Percentiles rank a stretch among this genome's conserved stretches.
Conservation (phyloP, 2,329 filamentous ascomycete species). For the Hysterium pulicare region DNA sequence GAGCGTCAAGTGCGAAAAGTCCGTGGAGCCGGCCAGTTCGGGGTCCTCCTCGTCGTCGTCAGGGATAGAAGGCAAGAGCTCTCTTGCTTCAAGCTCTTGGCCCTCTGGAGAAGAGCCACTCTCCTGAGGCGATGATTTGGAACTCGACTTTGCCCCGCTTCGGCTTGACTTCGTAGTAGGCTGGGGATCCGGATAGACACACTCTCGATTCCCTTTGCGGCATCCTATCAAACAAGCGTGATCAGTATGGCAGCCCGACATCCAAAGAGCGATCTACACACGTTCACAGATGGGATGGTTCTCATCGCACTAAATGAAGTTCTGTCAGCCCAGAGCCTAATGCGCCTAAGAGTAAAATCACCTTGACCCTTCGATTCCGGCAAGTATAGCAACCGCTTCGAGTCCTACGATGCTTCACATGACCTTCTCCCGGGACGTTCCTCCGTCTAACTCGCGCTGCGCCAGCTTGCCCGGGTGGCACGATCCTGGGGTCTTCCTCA, state of each 20-base stretch:
- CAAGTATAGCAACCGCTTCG: conserved; percentile 94
- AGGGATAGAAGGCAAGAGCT: conserved; percentile 41
- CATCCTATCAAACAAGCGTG: conserved; percentile 58
- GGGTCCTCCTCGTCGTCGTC: conserved; percentile 48
- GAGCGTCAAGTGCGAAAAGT: conserved; percentile 1
- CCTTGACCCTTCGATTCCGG: conserved; percentile 79
- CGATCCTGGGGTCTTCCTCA: conserved; percentile 26
- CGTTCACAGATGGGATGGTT: conserved; percentile 78
- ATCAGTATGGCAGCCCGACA: conserved; percentile 10
- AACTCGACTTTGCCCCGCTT: conserved; percentile 43
- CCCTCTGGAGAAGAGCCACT: conserved; percentile 53
- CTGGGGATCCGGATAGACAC: conserved; percentile 77
- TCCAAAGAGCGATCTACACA: conserved; percentile 36
- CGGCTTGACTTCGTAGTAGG: conserved; percentile 48
- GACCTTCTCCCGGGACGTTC: conserved; percentile 49
- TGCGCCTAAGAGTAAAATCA: conserved; percentile 22
- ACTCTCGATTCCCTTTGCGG: conserved; percentile 86
- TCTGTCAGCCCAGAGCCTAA: conserved; percentile 7
- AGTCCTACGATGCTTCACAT: conserved; percentile 89
- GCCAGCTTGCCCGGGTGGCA: conserved; percentile 17
- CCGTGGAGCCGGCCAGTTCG: conserved; percentile 22
- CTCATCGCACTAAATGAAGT: conserved; percentile 73
- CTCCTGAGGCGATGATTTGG: conserved; percentile 43
- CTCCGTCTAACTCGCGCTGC: conserved; percentile 28
- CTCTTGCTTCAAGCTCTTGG: conserved; percentile 38